Evolutionary conservation across 2,329 filamentous ascomycete species (phyloP).

Genomic region (Penicillium glabrum): DNA sequence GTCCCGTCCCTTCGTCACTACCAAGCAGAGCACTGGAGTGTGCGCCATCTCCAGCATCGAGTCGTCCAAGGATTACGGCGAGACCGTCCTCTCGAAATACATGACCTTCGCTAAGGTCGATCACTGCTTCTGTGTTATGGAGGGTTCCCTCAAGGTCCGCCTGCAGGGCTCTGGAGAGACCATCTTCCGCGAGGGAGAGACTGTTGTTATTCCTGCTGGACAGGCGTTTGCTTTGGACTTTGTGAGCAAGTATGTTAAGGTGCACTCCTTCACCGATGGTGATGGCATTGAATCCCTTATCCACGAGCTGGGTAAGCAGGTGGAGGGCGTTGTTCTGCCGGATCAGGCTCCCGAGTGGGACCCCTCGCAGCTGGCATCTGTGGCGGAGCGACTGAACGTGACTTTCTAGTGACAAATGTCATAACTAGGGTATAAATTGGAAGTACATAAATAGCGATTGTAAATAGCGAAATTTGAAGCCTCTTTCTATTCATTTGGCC

Average conservation of each 20-base stretch:
- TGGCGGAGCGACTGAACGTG: slow-evolving; percentile 19
- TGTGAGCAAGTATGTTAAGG: slow-evolving; percentile 48
- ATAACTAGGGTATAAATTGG: not conserved
- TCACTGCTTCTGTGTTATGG: slow-evolving; percentile 53
- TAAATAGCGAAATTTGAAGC: not conserved
- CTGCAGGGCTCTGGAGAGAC: slow-evolving; percentile 37
- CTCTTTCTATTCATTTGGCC: not conserved
- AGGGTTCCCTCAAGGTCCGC: slow-evolving; percentile 47
- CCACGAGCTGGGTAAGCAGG: slow-evolving; percentile 37
- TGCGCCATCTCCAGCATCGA: slow-evolving; percentile 58
- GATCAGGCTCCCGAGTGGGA: slow-evolving; percentile 33
- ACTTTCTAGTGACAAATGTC: slow-evolving; percentile 7
- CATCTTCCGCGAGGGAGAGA: slow-evolving; percentile 49
- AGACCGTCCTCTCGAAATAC: slow-evolving; percentile 36
- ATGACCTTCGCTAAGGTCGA: slow-evolving; percentile 51
- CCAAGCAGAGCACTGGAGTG: slow-evolving; percentile 48
- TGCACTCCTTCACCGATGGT: slow-evolving; percentile 52
- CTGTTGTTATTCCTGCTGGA: slow-evolving; percentile 50
- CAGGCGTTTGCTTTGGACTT: slow-evolving; percentile 48
- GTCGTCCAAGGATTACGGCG: slow-evolving; percentile 34
- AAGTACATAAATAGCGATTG: not conserved
- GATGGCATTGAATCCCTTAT: slow-evolving; percentile 51
- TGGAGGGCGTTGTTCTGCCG: slow-evolving; percentile 39
- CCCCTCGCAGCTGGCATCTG: slow-evolving; percentile 15
- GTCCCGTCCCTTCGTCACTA: slow-evolving; percentile 49